Conservation (phyloP, 352 stramenopile species). For the Lagenidium giganteum region DNA sequence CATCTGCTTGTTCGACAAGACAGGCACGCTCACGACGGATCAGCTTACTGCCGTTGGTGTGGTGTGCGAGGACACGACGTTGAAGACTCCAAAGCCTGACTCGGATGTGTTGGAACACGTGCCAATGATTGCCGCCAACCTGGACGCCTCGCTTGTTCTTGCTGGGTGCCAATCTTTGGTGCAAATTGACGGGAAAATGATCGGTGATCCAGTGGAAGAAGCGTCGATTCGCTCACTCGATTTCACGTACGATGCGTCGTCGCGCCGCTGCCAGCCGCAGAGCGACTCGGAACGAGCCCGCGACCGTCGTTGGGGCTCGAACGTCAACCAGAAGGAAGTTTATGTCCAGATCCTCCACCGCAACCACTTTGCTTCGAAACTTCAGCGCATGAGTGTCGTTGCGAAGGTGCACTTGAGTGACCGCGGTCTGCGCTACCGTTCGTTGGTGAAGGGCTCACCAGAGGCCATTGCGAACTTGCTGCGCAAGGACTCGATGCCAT, state of each 20-base stretch:
- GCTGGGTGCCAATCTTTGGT: conserved; percentile 96
- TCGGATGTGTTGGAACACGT: conserved; percentile 46
- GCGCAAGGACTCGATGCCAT: conserved; percentile 57
- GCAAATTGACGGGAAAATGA: conserved; percentile 91
- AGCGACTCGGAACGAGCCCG: conserved; percentile 44
- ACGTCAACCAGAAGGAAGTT: conserved; percentile 56
- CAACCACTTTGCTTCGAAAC: conserved; percentile 91
- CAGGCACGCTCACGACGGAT: conserved; percentile 95
- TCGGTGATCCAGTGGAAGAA: conserved; percentile 97
- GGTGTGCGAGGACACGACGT: conserved; percentile 52
- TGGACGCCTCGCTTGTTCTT: conserved; percentile 65
- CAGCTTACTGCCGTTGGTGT: conserved; percentile 91
- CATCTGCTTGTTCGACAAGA: conserved; percentile 98
- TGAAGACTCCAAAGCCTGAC: too few species aligned
- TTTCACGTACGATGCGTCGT: conserved; percentile 75
- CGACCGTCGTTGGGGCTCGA: conserved; percentile 50
- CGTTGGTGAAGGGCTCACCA: conserved; percentile 96
- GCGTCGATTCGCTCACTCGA: conserved; percentile 93
- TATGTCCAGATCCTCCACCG: conserved; percentile 86
- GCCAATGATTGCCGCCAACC: conserved; percentile 61
- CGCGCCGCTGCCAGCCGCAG: conserved; percentile 52
- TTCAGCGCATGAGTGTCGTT: conserved; percentile 95
- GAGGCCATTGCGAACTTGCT: conserved; percentile 88
- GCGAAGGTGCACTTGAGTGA: conserved; percentile 67
- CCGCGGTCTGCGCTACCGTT: conserved; percentile 51